phyloP scores from a whole-genome alignment of 1,284 basidiomycete species.

The Thelephora terrestris region DNA sequence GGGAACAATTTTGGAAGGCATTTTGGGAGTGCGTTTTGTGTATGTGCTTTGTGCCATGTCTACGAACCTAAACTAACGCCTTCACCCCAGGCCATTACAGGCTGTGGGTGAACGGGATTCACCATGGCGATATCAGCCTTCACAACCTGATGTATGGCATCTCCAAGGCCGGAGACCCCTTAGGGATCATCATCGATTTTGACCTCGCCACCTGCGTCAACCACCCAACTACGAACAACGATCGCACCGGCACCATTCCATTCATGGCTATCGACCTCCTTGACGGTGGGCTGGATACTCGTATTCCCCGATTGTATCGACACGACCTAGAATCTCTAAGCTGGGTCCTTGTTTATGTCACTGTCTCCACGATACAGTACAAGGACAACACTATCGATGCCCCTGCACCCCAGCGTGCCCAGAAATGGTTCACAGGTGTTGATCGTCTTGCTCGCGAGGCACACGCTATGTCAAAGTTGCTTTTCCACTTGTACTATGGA shows the following conservation, averaged over 20 bases:
- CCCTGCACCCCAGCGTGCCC: too few relatives aligned
- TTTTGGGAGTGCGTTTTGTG: conserved; percentile 12
- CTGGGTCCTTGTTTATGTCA: too few relatives aligned
- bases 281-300: background rate
- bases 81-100: conserved; percentile 19
- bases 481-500: too few relatives aligned
- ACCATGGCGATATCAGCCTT: conserved; percentile 22
- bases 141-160: conserved; percentile 22
- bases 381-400: too few relatives aligned
- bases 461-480: too few relatives aligned
- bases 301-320: too few relatives aligned
- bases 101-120: conserved; percentile 20
- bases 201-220: conserved; percentile 12
- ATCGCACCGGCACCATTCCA: conserved; percentile 1
- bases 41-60: conserved; percentile 2
- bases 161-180: background rate
- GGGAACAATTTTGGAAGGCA: conserved; percentile 11
- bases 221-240: background rate
- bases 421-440: too few relatives aligned
- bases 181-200: conserved; percentile 23
- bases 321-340: too few relatives aligned
- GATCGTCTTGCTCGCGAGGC: too few relatives aligned
- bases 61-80: background rate
- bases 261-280: conserved; percentile 2
- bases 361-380: too few relatives aligned